Percentiles rank a stretch among this genome's conserved stretches.
Conservation (phyloP, 306 rosid species). For the Ormosia emarginata region DNA sequence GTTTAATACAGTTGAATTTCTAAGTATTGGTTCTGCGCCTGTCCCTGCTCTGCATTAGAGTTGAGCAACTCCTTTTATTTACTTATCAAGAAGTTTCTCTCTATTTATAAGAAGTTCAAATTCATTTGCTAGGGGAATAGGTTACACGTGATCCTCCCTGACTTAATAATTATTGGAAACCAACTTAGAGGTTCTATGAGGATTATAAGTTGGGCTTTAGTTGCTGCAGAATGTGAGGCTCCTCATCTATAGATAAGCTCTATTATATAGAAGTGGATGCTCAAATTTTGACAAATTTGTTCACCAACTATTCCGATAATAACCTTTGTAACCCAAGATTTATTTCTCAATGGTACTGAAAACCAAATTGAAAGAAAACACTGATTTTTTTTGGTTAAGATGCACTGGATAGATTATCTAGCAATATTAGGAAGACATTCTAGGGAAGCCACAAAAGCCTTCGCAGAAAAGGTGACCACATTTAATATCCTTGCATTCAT, state of each 20-base stretch:
- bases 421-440: not conserved
- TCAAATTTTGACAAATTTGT: not conserved
- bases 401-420: not conserved
- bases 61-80: too few species aligned
- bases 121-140: too few species aligned
- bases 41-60: too few species aligned
- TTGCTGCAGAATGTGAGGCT: not conserved
- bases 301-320: not conserved
- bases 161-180: not conserved
- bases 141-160: too few species aligned
- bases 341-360: not conserved
- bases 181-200: not conserved
- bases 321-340: not conserved
- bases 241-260: not conserved
- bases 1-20: too few species aligned
- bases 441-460: not conserved
- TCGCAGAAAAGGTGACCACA: not conserved
- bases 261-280: not conserved
- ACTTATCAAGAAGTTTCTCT: too few species aligned
- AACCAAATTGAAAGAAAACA: not conserved
- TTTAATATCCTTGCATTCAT: conserved; percentile 3
- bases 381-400: not conserved
- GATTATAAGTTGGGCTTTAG: too few species aligned
- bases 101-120: too few species aligned
- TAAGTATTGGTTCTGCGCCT: too few species aligned